These are phyloP conservation scores for Plasmodium blacklocki DNA, from an alignment of 169 alveolate species.

Conservation along the genomic window DNA sequence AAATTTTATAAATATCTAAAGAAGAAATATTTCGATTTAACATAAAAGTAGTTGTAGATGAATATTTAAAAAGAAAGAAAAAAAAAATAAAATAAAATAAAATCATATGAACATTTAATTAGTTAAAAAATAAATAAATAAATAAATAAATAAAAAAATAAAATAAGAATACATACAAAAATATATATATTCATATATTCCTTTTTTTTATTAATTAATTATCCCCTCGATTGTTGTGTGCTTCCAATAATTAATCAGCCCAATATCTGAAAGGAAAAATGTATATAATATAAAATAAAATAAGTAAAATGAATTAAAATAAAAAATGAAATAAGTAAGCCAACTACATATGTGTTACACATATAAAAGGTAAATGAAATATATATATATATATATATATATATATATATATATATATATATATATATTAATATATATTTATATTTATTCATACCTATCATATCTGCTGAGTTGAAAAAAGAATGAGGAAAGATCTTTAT, in stretches of 20 bases:
- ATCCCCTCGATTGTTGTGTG: constrained; percentile 59
- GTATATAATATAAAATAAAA: not conserved
- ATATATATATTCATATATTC: not conserved
- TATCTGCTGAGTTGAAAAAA: constrained; percentile 4
- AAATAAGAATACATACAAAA: too few relatives aligned
- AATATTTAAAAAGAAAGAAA: too few relatives aligned
- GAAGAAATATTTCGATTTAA: too few relatives aligned
- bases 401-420: too few relatives aligned
- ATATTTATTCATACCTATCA: constrained; percentile 13
- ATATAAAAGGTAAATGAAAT: not conserved
- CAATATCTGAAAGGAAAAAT: constrained; percentile 41
- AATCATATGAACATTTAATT: too few relatives aligned
- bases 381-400: too few relatives aligned
- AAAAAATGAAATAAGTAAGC: not conserved
- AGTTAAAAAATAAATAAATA: too few relatives aligned
- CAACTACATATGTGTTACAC: too few relatives aligned
- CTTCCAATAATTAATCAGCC: constrained; percentile 53
- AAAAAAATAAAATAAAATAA: too few relatives aligned
- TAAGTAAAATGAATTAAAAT: not conserved
- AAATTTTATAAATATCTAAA: too few relatives aligned
- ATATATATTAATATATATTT: not conserved
- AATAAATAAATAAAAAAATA: too few relatives aligned
- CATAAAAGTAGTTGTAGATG: too few relatives aligned
- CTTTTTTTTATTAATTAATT: not conserved
- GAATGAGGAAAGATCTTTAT: constrained; percentile 13